phyloP scores from a whole-genome alignment of 2,329 filamentous ascomycete genomes.

The Talaromyces funiculosus region DNA sequence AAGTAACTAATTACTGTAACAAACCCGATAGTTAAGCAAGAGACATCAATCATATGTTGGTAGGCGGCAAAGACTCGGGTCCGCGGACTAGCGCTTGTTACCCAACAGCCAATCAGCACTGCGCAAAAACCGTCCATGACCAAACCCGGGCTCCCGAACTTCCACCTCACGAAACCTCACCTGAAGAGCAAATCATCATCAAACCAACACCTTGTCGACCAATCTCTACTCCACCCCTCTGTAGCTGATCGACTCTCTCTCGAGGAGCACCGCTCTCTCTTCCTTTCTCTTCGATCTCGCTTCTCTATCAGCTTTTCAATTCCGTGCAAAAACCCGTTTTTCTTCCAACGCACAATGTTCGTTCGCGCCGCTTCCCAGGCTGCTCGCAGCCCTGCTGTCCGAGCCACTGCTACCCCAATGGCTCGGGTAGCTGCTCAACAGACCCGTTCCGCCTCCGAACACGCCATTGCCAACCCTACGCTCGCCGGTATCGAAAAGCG shows the following conservation, averaged over 20 bases:
- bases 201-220: slow-evolving; percentile 15
- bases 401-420: slow-evolving; percentile 31
- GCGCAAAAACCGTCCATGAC: slow-evolving; percentile 22
- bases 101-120: slow-evolving; percentile 29
- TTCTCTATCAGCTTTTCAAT: neutral
- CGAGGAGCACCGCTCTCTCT: slow-evolving; percentile 7
- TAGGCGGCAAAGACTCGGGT: slow-evolving; percentile 14
- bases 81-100: slow-evolving; percentile 8
- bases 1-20: neutral
- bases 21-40: neutral
- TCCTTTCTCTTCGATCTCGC: slow-evolving; percentile 10
- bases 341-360: slow-evolving; percentile 37
- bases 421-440: slow-evolving; percentile 43
- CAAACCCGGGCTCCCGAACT: slow-evolving; percentile 32
- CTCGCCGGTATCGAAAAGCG: slow-evolving; percentile 98
- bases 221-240: slow-evolving; percentile 11
- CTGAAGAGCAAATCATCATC: slow-evolving; percentile 18
- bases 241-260: neutral
- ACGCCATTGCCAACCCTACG: slow-evolving; percentile 96
- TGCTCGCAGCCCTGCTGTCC: slow-evolving; percentile 39
- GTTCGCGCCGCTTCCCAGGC: slow-evolving; percentile 42
- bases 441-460: slow-evolving; percentile 59
- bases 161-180: slow-evolving; percentile 34
- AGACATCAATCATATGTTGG: neutral
- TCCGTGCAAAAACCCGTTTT: slow-evolving; percentile 20